Evolutionary conservation across 1,284 basidiomycete genomes (phyloP).

Genomic region (Ceratorhiza oryzae-sativae): DNA sequence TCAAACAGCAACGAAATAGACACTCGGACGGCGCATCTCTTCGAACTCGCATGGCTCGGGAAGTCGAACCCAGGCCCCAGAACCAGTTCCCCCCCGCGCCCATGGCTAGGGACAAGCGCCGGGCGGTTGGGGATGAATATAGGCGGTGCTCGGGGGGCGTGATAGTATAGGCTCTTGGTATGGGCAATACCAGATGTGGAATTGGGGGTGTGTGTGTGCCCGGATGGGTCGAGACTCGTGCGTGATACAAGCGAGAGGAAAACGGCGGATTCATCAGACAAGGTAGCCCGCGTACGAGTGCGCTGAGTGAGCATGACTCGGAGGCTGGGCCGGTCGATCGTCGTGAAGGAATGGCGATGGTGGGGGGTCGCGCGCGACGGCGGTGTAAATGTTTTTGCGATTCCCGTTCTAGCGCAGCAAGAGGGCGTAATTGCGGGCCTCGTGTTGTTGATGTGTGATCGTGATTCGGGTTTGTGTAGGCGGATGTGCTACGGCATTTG

Average conservation of each 20-base stretch:
- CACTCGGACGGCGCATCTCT: background rate
- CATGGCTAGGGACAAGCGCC: background rate
- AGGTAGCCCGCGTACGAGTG: background rate
- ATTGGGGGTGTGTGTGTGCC: background rate
- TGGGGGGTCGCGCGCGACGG: background rate
- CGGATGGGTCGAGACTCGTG: background rate
- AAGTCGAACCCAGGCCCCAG: conserved; percentile 2
- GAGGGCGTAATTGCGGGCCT: background rate
- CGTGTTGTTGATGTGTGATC: conserved; percentile 2
- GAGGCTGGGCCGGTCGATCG: background rate
- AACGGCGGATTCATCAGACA: background rate
- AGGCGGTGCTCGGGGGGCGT: background rate
- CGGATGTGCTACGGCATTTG: background rate
- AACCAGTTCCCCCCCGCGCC: background rate
- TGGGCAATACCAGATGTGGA: background rate
- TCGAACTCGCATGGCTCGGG: conserved; percentile 1
- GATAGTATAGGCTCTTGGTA: background rate
- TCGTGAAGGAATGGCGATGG: background rate
- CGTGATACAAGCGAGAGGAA: background rate
- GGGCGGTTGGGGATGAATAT: background rate
- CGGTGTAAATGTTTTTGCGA: background rate
- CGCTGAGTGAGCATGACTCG: background rate
- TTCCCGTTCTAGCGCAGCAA: background rate
- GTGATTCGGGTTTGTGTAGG: background rate
- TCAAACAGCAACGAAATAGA: background rate